A percentile compares a stretch with the other conserved stretches of the same genome.
Conservation (phyloP, 352 stramenopile genomes). For the Pythium insidiosum region DNA sequence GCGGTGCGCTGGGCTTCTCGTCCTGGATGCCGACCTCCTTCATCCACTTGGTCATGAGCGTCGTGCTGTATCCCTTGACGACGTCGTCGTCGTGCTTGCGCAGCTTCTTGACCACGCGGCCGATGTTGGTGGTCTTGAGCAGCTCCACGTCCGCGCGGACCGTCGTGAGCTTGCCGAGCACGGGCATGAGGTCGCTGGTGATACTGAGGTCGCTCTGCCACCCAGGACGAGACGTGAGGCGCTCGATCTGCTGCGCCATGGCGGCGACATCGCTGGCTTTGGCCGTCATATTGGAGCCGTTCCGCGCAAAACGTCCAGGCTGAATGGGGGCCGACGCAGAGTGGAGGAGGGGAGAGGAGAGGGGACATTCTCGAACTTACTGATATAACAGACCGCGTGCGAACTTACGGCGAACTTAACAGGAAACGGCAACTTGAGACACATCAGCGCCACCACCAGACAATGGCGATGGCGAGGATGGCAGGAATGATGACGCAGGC, state of each 20-base stretch:
- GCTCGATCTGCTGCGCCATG: conserved; percentile 70
- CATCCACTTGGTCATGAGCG: conserved; percentile 83
- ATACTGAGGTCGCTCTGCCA: conserved; percentile 58
- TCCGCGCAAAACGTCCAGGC: too few relatives aligned
- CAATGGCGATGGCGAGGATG: too few relatives aligned
- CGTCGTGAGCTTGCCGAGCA: conserved; percentile 69
- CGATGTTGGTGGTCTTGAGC: conserved; percentile 71
- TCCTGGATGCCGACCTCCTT: conserved; percentile 41
- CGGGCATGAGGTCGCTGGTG: conserved; percentile 49
- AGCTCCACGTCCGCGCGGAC: conserved; percentile 69
- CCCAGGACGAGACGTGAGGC: conserved; percentile 44
- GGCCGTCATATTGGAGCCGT: too few relatives aligned
- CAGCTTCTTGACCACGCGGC: conserved; percentile 75
- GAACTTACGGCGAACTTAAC: too few relatives aligned
- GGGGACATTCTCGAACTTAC: too few relatives aligned
- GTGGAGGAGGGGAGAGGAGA: too few relatives aligned
- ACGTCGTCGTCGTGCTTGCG: conserved; percentile 81
- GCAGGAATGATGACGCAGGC: too few relatives aligned
- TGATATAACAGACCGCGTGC: too few relatives aligned
- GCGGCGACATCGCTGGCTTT: conserved; percentile 38
- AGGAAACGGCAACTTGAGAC: too few relatives aligned
- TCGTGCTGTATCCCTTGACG: conserved; percentile 70
- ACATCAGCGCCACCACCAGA: too few relatives aligned
- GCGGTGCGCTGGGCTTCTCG: conserved; percentile 9
- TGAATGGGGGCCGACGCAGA: too few relatives aligned